These are phyloP conservation scores for Zizania latifolia DNA, from an alignment of 176 grass and related monocot genomes.

Conservation along the genomic window DNA sequence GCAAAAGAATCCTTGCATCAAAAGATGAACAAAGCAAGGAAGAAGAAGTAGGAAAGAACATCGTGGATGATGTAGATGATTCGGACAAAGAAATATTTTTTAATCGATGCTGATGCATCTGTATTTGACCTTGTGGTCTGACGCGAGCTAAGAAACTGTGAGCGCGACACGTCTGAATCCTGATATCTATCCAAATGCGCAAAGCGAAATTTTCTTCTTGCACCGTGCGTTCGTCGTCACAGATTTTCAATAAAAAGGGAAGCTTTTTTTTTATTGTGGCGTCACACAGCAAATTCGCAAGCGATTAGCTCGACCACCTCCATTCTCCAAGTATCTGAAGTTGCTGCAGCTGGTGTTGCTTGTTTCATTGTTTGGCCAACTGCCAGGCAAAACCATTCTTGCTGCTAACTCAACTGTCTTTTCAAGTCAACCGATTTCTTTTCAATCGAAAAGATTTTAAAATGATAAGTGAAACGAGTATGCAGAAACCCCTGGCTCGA, in stretches of 20 bases:
- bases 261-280: neutral
- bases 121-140: conserved; percentile 8
- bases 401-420: conserved; percentile 40
- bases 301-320: conserved; percentile 21
- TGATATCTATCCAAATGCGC: conserved; percentile 33
- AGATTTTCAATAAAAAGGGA: neutral
- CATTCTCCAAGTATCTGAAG: neutral
- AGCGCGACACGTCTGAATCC: conserved; percentile 3
- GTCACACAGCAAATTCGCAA: neutral
- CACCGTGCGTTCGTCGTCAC: neutral
- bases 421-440: conserved; percentile 8
- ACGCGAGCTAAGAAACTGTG: neutral
- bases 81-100: conserved; percentile 6
- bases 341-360: conserved; percentile 14
- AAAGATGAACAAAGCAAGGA: neutral
- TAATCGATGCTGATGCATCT: conserved; percentile 15
- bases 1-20: neutral
- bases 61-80: neutral
- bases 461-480: neutral
- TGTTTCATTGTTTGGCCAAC: conserved; percentile 52
- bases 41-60: neutral
- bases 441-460: neutral
- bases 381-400: conserved; percentile 25
- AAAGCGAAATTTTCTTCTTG: conserved; percentile 23
- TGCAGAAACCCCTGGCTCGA: neutral